These are phyloP conservation scores for Oryza glaberrima DNA, from an alignment of 176 grass and related monocot species.

Conservation along the genomic window DNA sequence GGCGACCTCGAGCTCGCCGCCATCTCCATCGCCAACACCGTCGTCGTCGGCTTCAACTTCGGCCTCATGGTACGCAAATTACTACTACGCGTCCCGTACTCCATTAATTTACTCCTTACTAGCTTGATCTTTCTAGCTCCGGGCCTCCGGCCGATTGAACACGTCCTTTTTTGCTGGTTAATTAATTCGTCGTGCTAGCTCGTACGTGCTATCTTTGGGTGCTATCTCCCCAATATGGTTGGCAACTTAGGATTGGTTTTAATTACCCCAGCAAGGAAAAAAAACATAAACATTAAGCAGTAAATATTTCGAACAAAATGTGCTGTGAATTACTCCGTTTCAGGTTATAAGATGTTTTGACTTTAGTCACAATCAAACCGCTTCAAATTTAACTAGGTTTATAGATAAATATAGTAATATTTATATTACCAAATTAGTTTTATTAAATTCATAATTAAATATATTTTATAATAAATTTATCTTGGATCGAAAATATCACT, in stretches of 20 bases:
- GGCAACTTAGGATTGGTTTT: neutral
- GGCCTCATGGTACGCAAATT: constrained; percentile 71
- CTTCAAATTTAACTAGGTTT: no score
- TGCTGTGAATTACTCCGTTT: neutral
- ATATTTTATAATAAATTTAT: no score
- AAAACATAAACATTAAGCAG: neutral
- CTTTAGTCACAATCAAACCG: no score
- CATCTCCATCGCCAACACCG: constrained; percentile 93
- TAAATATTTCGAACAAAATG: neutral
- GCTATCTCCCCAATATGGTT: neutral
- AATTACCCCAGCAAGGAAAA: neutral
- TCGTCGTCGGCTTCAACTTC: constrained; percentile 94
- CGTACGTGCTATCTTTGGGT: constrained; percentile 8
- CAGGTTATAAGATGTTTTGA: no score
- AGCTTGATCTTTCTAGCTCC: neutral
- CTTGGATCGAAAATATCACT: no score
- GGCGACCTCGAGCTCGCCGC: constrained; percentile 94
- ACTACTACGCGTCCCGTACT: no score
- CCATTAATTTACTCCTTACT: no score
- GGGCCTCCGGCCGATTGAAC: neutral
- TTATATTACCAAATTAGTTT: no score
- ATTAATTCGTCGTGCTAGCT: neutral
- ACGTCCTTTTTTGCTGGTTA: neutral
- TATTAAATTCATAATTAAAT: no score
- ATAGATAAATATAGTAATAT: no score